Conservation (phyloP, 352 stramenopile genomes). For the Pythium aphanidermatum region DNA sequence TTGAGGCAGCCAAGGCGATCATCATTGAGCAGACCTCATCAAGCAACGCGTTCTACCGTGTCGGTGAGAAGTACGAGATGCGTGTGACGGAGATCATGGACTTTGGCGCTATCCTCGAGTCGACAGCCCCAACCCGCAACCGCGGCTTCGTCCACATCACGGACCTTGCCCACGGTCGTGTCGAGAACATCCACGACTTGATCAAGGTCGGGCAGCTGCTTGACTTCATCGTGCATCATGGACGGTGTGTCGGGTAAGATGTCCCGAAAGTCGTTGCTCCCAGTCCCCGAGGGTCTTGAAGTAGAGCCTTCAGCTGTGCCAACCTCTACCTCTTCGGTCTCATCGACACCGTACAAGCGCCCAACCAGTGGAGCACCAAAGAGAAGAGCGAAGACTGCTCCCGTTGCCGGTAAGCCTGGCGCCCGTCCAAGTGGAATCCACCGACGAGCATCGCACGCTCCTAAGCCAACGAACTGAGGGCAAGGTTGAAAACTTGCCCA, state of each 20-base stretch:
- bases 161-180: constrained; percentile 72
- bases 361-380: constrained; percentile 9
- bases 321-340: not conserved
- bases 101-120: constrained; percentile 92
- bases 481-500: not conserved
- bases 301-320: not conserved
- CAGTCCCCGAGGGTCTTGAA: not conserved
- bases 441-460: constrained; percentile 2
- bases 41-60: constrained; percentile 63
- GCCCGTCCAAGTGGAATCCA: constrained; percentile 1
- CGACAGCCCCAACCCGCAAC: constrained; percentile 57
- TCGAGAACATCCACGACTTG: constrained; percentile 57
- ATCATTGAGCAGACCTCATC: constrained; percentile 42
- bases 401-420: not conserved
- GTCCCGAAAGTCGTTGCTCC: constrained; percentile 56
- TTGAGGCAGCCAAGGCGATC: constrained; percentile 70
- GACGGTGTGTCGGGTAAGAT: constrained; percentile 78
- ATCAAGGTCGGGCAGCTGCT: constrained; percentile 68
- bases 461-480: constrained; percentile 3
- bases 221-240: constrained; percentile 74
- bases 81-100: constrained; percentile 93
- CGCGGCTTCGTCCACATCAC: constrained; percentile 94
- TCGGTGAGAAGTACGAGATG: constrained; percentile 88
- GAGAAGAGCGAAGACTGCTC: constrained; percentile 12
- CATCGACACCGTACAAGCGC: constrained; percentile 11